Base-by-base conservation (phyloP, 164 flowering plant species). In the Houttuynia cordata region DNA sequence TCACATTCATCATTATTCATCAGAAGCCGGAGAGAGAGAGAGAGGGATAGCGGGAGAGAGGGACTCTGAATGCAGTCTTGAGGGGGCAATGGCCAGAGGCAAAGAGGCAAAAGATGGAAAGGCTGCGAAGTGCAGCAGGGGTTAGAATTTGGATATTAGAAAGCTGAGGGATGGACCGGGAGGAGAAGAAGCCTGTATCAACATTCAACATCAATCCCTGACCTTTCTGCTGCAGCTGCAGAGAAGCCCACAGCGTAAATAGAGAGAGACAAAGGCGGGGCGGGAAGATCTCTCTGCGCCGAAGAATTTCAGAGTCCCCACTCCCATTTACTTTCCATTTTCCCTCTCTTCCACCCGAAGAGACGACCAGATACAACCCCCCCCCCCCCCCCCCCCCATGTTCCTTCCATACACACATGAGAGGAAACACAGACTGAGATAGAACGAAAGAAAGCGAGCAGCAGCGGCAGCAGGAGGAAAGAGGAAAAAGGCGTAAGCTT, bases 251-350 rank as follows among this genome's bases (percentile, higher is more conserved):
- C 61, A 4, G 30, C 4, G 53, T 19, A 58, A 34, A 57, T 24
- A 64, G 24, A 49, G 7, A 25, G 53, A 20, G 39, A 19, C 63
- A 64, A 45, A 62, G 74, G 62, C 45, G 59, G 18, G 34, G 61
- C 23, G 50, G 47, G 50, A 55, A 53, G 47, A 64, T 59, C 51
- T 59, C 52, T 51, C 56, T 54, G 65, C 55, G 65, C 55, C 19
- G 23, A n/a, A 45, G 61, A 63, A 67, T 62, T 62, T 67, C 62
- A 62, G 70, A 62, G 62, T 57, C 66, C 66, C 66, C 65, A 62
- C 71, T 52, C 47, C 20, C 37, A 37, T 42, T 39, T 42, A n/a
- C 20, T 21, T 58, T 45, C 21, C 49, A 10, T 20, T 58, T 47
- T 41, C 9, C 34, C 61, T 39, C 23, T 41, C 51, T 59, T 23